Conservation (phyloP, 2,329 filamentous ascomycete genomes). For the Cladosporium sphaerospermum region DNA sequence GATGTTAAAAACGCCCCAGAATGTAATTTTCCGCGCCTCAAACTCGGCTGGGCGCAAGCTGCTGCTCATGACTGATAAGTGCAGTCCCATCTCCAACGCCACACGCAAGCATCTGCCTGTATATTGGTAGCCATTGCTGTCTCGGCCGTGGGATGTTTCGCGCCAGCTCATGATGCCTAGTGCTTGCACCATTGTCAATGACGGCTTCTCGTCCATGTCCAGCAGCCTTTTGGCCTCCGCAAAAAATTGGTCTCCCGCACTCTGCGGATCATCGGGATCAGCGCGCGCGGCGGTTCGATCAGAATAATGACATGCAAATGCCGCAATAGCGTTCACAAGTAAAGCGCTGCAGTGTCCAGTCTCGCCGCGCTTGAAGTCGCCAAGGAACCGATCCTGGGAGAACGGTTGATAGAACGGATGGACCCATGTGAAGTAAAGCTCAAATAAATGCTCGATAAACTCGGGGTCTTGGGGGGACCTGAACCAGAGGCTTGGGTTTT, state of each 20-base stretch:
- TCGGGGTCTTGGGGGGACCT: slow-evolving; percentile 28
- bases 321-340: slow-evolving; percentile 30
- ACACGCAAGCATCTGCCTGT: slow-evolving; percentile 66
- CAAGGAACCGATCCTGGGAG: slow-evolving; percentile 64
- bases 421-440: slow-evolving; percentile 48
- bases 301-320: slow-evolving; percentile 41
- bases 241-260: slow-evolving; percentile 69
- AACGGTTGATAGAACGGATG: slow-evolving; percentile 70
- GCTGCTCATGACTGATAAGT: slow-evolving; percentile 40
- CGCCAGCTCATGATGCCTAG: slow-evolving; percentile 70
- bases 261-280: slow-evolving; percentile 55
- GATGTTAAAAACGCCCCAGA: slow-evolving; percentile 48
- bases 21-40: slow-evolving; percentile 46
- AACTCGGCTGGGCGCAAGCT: slow-evolving; percentile 37
- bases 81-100: slow-evolving; percentile 65
- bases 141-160: slow-evolving; percentile 61
- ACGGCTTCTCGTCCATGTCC: slow-evolving; percentile 52
- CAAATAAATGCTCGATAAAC: slow-evolving; percentile 31
- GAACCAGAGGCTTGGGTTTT: slow-evolving; percentile 23
- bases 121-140: slow-evolving; percentile 67
- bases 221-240: slow-evolving; percentile 60
- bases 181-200: slow-evolving; percentile 66
- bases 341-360: slow-evolving; percentile 59
- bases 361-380: slow-evolving; percentile 56
- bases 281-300: slow-evolving; percentile 57